Base-by-base conservation (phyloP, 2,329 filamentous ascomycete species). In the Hypoxylon sp. region DNA sequence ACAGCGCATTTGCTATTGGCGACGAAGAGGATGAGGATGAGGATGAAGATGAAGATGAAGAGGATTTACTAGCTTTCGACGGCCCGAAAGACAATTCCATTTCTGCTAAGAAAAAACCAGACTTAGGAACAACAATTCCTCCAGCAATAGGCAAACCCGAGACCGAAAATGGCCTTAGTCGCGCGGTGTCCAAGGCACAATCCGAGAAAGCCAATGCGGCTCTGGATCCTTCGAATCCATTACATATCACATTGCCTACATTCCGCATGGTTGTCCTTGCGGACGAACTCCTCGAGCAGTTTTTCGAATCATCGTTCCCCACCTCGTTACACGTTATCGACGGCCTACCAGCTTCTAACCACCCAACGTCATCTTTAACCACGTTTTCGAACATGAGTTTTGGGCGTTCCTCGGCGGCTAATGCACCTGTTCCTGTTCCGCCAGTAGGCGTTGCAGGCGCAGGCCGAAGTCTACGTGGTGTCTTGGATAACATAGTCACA, bases 191-290 rank as follows among this genome's bases (percentile, higher is more conserved):
- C 51, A 90, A 88, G 74, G 86, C 89, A 6, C 86, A 89, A 72
- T 88, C 90, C 1, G 89, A 93, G 74, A 87, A 91, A 19, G 93
- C 93, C 48, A 99, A 99, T 74, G 88, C 90, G 7, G 95, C 95
- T 0, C 85, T 99, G 3, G 94, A 99, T 75, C 95, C 95, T 2
- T 90, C 93, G 24, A 94, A 97, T 67, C 95, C 95, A 6, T 85
- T 99, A 0, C 91, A 97, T 76, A 97, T 99, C 73, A 98, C 95
- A 0, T 85, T 99, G 1, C 95, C 95, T 0, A 99, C 95, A 0
- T 99, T 99, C 85, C 91, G 95, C 68, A 99, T 99, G 95, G 93
- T 99, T 3, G 92, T 99, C 8, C 87, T 99, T 6, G 95, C 95
- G 44, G 95, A 99, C 74, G 95, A 99, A 77, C 85, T 96, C 0